Evolutionary conservation across 2,329 filamentous ascomycete genomes (phyloP), one percentile per base, ranked within the genome.

Genomic region (Colletotrichum cuscutae): DNA sequence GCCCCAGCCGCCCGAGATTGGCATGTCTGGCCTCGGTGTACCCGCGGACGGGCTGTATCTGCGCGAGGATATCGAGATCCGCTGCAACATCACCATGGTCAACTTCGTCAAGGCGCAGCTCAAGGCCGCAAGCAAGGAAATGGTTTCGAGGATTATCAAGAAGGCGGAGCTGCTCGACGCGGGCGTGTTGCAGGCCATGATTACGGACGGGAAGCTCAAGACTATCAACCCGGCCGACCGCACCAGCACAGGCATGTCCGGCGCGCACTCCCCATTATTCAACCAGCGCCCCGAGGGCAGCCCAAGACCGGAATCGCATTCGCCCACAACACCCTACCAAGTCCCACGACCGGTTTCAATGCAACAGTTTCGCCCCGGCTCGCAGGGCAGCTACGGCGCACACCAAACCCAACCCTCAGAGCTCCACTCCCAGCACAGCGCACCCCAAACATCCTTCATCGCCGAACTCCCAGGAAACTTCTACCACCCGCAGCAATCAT

Each of bases 111-210:
- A 92, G 84, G 86, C 88, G 71, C 90, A 93, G 79, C 87, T 89
- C 77, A 92, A 92, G 81, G 86, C 89, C 9, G 90, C 92, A 8
- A 91, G 90, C 76, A 91, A 90, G 75, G 87, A 92, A 73, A 92
- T 94, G 89, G 88, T 94, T 1, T 85, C 88, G 65, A 87, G 92
- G 61, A 88, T 94, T 78, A 90, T 93, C 77, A 92, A 92, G 78
- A 93, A 93, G 84, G 92, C 92, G 0, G 91, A 92, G 80, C 83
- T 94, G 26, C 84, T 94, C 52, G 92, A 93, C 76, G 85, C 91
- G 6, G 92, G 92, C 19, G 85, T 89, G 22, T 83, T 94, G 61
- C 88, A 89, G 54, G 91, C 89, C 68, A 92, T 94, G 90, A 89
- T 93, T 77, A 87, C 92, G 76, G 84, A 91, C 74, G 91, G 91